Percentiles rank a stretch among this genome's conserved stretches.
phyloP scores from a whole-genome alignment of 768 basidiomycete species.

The Hericium rajendrae region DNA sequence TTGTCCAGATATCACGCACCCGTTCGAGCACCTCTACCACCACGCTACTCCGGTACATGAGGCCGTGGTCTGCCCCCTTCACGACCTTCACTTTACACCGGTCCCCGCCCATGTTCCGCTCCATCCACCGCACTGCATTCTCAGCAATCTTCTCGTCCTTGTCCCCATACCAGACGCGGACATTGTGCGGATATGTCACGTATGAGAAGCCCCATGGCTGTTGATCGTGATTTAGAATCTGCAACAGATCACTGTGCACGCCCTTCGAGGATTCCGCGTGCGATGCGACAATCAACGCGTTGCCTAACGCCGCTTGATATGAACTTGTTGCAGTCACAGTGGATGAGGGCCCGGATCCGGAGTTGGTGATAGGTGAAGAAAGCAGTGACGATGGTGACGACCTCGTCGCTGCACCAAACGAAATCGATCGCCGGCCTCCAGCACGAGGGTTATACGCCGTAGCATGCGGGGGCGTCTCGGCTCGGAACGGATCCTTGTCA shows the following conservation, averaged over 20 bases:
- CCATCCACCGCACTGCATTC: conserved; percentile 88
- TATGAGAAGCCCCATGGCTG: conserved; percentile 91
- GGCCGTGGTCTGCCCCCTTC: conserved; percentile 80
- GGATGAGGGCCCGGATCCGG: conserved; percentile 24
- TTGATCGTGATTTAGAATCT: conserved; percentile 85
- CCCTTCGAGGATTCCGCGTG: conserved; percentile 92
- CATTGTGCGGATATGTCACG: conserved; percentile 60
- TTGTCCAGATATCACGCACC: conserved; percentile 37
- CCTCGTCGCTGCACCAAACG: conserved; percentile 32
- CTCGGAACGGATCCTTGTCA: conserved; percentile 22
- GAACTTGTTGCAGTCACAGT: conserved; percentile 25
- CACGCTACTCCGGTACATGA: conserved; percentile 87
- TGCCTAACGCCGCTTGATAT: conserved; percentile 71
- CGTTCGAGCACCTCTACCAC: conserved; percentile 80
- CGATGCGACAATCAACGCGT: conserved; percentile 86
- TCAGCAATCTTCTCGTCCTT: conserved; percentile 90
- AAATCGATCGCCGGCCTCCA: conserved; percentile 62
- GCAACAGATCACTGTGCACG: conserved; percentile 81
- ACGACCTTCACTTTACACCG: conserved; percentile 74
- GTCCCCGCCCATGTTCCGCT: conserved; percentile 67
- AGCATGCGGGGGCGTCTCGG: conserved; percentile 14
- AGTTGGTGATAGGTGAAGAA: conserved; percentile 40
- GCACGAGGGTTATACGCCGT: conserved; percentile 26
- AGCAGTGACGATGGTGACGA: conserved; percentile 33
- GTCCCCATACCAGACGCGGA: conserved; percentile 89